Evolutionary conservation across 257 asterid genomes (phyloP).

Genomic region (Osmanthus fragrans): DNA sequence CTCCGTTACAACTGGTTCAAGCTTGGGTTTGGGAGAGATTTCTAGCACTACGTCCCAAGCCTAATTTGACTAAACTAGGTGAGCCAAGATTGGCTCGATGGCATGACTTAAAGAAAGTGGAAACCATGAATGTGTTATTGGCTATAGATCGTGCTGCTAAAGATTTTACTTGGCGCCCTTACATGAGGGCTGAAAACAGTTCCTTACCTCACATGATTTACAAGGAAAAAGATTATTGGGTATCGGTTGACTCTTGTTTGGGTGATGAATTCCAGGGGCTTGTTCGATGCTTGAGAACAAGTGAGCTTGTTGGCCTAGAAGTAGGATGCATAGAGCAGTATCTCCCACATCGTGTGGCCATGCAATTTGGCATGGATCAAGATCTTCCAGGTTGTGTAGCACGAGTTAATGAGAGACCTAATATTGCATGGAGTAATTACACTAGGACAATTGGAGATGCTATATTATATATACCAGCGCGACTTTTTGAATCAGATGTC

Average conservation of each 20-base stretch:
- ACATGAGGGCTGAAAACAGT: background rate
- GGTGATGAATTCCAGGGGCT: slow-evolving; percentile 26
- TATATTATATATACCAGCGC: slow-evolving; percentile 31
- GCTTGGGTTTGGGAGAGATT: slow-evolving; percentile 57
- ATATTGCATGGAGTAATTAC: slow-evolving; percentile 33
- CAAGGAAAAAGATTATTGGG: slow-evolving; percentile 25
- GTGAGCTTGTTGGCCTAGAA: slow-evolving; percentile 39
- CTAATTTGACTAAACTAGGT: background rate
- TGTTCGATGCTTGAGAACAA: slow-evolving; percentile 26
- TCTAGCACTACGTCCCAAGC: slow-evolving; percentile 16
- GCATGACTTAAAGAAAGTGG: slow-evolving; percentile 18
- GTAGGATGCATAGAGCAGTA: slow-evolving; percentile 38
- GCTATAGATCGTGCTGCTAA: slow-evolving; percentile 14
- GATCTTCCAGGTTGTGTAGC: slow-evolving; percentile 34
- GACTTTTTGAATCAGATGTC: slow-evolving; percentile 28
- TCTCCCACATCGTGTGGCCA: slow-evolving; percentile 51
- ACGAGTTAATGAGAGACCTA: slow-evolving; percentile 6
- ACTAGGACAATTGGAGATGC: slow-evolving; percentile 30
- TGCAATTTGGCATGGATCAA: slow-evolving; percentile 56
- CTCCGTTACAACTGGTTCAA: slow-evolving; percentile 35
- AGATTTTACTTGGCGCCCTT: slow-evolving; percentile 41
- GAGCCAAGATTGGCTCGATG: slow-evolving; percentile 43
- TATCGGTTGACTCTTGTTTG: background rate
- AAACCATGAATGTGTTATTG: background rate
- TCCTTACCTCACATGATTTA: background rate